These are phyloP conservation scores for Volvox carteri DNA, from an alignment of 163 green algal genomes.

Conservation along the genomic window DNA sequence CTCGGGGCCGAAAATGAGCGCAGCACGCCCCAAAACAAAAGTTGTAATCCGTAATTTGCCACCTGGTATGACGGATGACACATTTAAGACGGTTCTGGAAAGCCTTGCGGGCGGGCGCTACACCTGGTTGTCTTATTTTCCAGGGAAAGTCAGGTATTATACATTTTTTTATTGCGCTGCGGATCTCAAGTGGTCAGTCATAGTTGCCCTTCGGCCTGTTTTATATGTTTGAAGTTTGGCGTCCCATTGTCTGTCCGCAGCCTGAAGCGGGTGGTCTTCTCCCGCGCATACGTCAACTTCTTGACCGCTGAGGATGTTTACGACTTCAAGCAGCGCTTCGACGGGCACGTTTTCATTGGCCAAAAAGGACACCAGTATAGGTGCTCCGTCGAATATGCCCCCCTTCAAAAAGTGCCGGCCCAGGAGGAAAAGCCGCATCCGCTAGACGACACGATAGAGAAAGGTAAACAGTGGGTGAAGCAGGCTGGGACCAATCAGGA, in stretches of 20 bases:
- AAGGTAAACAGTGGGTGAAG: slow-evolving; percentile 60
- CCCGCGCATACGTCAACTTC: slow-evolving; percentile 90
- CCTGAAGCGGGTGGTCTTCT: slow-evolving; percentile 75
- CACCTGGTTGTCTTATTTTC: slow-evolving; percentile 84
- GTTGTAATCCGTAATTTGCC: slow-evolving; percentile 84
- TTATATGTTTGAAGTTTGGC: background rate
- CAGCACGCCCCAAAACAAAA: slow-evolving; percentile 37
- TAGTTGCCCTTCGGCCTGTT: background rate
- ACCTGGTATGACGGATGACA: slow-evolving; percentile 74
- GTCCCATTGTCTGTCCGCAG: slow-evolving; percentile 60
- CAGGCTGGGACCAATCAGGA: background rate
- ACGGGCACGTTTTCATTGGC: slow-evolving; percentile 87
- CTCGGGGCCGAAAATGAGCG: slow-evolving; percentile 39
- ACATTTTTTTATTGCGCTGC: background rate
- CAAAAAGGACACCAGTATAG: slow-evolving; percentile 81
- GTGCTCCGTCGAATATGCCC: slow-evolving; percentile 86
- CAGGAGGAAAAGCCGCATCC: slow-evolving; percentile 72
- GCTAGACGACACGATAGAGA: slow-evolving; percentile 82
- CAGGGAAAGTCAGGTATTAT: slow-evolving; percentile 82
- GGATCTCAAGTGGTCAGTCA: background rate
- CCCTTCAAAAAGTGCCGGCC: slow-evolving; percentile 76
- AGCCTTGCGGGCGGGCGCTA: slow-evolving; percentile 67
- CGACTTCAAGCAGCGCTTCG: slow-evolving; percentile 83
- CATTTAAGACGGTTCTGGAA: slow-evolving; percentile 70
- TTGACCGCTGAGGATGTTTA: slow-evolving; percentile 72